These are phyloP conservation scores for Diaporthe citriasiana DNA, from an alignment of 2,329 filamentous ascomycete species.

Conservation along the genomic window DNA sequence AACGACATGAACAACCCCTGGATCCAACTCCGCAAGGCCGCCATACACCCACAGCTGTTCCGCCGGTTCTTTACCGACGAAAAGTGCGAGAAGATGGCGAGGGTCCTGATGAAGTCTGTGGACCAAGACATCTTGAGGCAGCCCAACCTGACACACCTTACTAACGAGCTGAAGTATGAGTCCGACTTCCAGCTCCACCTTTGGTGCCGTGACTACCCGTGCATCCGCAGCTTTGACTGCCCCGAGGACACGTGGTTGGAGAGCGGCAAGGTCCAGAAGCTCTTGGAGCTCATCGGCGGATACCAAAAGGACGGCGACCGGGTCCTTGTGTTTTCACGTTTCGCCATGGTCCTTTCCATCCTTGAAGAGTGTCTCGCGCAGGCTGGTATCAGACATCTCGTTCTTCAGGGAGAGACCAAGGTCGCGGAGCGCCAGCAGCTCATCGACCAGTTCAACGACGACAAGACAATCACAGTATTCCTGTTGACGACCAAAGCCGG, in stretches of 20 bases:
- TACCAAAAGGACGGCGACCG: conserved; percentile 88
- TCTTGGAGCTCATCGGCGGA: conserved; percentile 79
- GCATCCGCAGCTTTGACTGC: conserved; percentile 68
- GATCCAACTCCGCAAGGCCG: conserved; percentile 92
- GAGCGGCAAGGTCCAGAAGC: conserved; percentile 86
- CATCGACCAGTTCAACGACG: conserved; percentile 86
- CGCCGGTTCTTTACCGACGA: conserved; percentile 83
- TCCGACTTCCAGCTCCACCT: conserved; percentile 77
- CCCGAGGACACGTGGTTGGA: conserved; percentile 68
- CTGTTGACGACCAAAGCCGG: conserved; percentile 93
- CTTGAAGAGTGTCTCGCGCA: conserved; percentile 85
- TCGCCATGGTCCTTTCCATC: conserved; percentile 92
- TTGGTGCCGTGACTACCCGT: conserved; percentile 73
- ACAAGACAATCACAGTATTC: conserved; percentile 87
- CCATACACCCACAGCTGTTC: conserved; percentile 92
- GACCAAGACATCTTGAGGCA: conserved; percentile 67
- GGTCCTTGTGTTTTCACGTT: conserved; percentile 92
- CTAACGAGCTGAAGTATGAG: conserved; percentile 68
- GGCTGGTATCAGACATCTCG: conserved; percentile 80
- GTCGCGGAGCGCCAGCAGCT: conserved; percentile 88
- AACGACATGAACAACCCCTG: conserved; percentile 79
- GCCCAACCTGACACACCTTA: conserved; percentile 65
- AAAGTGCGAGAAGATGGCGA: conserved; percentile 82
- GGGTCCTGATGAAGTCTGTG: conserved; percentile 80
- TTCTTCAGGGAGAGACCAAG: conserved; percentile 87